These are phyloP conservation scores for Ceratocystis harringtonii DNA, from an alignment of 2,329 filamentous ascomycete genomes.

Conservation along the genomic window DNA sequence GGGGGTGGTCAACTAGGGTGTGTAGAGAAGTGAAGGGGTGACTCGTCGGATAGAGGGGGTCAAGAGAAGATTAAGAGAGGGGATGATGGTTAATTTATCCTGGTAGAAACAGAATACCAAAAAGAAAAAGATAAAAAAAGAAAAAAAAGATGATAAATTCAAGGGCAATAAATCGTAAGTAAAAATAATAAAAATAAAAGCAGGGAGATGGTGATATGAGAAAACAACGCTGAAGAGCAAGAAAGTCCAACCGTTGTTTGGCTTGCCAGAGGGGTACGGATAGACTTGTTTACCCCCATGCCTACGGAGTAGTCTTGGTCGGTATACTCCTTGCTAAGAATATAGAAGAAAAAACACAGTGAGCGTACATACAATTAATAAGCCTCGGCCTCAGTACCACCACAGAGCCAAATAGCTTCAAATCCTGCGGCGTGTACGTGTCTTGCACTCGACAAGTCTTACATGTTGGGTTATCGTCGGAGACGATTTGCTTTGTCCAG, in stretches of 20 bases:
- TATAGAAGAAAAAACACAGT: neutral
- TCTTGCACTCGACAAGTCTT: neutral
- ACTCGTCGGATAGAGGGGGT: neutral
- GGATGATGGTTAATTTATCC: neutral
- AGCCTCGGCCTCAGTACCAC: neutral
- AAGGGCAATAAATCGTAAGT: conserved; percentile 9
- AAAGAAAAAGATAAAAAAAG: neutral
- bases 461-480: neutral
- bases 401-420: neutral
- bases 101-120: neutral
- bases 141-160: conserved; percentile 1
- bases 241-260: neutral
- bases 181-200: neutral
- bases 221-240: neutral
- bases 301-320: neutral
- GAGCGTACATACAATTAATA: neutral
- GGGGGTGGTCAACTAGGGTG: too few species aligned
- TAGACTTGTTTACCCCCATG: too few species aligned
- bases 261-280: too few species aligned
- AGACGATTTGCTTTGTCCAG: neutral
- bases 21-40: neutral
- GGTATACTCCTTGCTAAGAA: neutral
- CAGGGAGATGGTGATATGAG: neutral
- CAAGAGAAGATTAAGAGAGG: neutral
- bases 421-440: neutral